These are phyloP conservation scores for Pulveroboletus frians DNA, from an alignment of 768 basidiomycete species.

Conservation along the genomic window DNA sequence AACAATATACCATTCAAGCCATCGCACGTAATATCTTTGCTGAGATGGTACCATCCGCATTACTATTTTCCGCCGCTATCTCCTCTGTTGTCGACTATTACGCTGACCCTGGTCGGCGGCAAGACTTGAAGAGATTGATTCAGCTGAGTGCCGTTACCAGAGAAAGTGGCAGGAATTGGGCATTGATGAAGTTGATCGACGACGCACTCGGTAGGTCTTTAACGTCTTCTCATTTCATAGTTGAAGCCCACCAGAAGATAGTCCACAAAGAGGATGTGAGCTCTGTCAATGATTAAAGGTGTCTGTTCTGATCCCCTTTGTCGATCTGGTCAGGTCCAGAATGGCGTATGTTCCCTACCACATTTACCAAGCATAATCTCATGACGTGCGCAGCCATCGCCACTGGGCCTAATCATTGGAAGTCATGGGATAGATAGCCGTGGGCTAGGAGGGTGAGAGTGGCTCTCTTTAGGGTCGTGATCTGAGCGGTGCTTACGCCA, in stretches of 20 bases:
- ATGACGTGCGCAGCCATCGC: slow-evolving; percentile 8
- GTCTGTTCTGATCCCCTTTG: slow-evolving; percentile 33
- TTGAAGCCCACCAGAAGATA: slow-evolving; percentile 32
- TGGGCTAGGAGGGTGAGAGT: slow-evolving; percentile 20
- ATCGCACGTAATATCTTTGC: slow-evolving; percentile 49
- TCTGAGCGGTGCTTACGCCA: background rate
- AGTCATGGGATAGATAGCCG: slow-evolving; percentile 6
- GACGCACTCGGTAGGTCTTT: slow-evolving; percentile 42
- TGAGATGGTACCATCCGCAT: slow-evolving; percentile 50
- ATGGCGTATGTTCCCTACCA: slow-evolving; percentile 31
- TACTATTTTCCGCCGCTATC: slow-evolving; percentile 52
- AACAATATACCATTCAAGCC: slow-evolving; percentile 21
- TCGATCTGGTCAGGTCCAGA: slow-evolving; percentile 33
- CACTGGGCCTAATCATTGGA: slow-evolving; percentile 1
- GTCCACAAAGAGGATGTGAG: slow-evolving; percentile 28
- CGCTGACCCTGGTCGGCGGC: slow-evolving; percentile 35
- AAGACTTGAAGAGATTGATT: slow-evolving; percentile 36
- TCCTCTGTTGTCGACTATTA: slow-evolving; percentile 59
- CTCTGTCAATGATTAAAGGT: slow-evolving; percentile 6
- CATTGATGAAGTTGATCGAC: slow-evolving; percentile 40
- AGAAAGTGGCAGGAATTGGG: slow-evolving; percentile 20
- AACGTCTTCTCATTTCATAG: background rate
- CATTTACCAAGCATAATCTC: background rate
- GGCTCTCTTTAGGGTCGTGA: background rate
- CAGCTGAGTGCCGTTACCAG: slow-evolving; percentile 27